phyloP scores from a whole-genome alignment of 2,329 filamentous ascomycete genomes.

The Sporothrix brasiliensis region DNA sequence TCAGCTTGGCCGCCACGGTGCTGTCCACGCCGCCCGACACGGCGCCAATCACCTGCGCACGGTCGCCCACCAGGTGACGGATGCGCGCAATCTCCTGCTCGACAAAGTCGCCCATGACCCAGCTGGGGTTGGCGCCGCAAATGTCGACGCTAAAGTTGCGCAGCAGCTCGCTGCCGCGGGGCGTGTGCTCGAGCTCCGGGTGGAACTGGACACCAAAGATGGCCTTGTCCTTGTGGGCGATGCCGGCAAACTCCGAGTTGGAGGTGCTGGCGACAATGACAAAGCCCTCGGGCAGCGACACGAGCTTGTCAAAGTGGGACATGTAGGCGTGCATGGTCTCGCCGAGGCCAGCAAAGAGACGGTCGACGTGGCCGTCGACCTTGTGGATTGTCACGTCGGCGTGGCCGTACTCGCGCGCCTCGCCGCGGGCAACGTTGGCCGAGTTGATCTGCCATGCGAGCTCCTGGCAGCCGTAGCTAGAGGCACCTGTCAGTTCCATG shows the following conservation, averaged over 20 bases:
- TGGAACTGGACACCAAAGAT: conserved; percentile 86
- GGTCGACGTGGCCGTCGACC: conserved; percentile 66
- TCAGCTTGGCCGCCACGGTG: conserved; percentile 83
- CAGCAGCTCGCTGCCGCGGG: conserved; percentile 69
- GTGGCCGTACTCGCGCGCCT: conserved; percentile 71
- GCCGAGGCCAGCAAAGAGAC: conserved; percentile 75
- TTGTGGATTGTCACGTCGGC: conserved; percentile 66
- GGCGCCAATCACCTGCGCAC: conserved; percentile 69
- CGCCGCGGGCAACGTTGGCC: conserved; percentile 67
- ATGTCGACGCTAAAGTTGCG: conserved; percentile 84
- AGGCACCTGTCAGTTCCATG: not conserved
- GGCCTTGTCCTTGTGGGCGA: conserved; percentile 68
- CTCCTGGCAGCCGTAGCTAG: conserved; percentile 33
- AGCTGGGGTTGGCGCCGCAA: conserved; percentile 74
- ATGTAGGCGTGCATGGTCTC: conserved; percentile 75
- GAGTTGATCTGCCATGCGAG: conserved; percentile 35
- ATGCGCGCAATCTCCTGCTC: conserved; percentile 81
- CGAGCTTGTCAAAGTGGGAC: conserved; percentile 66
- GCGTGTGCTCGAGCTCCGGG: conserved; percentile 71
- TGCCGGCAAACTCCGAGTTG: conserved; percentile 78
- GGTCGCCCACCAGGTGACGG: conserved; percentile 76
- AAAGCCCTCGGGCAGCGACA: conserved; percentile 68
- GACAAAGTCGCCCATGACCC: conserved; percentile 85
- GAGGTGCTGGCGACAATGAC: conserved; percentile 69
- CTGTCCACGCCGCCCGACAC: conserved; percentile 78